Base-by-base conservation (phyloP, 164 flowering plant species). In the Litsea cubeba region DNA sequence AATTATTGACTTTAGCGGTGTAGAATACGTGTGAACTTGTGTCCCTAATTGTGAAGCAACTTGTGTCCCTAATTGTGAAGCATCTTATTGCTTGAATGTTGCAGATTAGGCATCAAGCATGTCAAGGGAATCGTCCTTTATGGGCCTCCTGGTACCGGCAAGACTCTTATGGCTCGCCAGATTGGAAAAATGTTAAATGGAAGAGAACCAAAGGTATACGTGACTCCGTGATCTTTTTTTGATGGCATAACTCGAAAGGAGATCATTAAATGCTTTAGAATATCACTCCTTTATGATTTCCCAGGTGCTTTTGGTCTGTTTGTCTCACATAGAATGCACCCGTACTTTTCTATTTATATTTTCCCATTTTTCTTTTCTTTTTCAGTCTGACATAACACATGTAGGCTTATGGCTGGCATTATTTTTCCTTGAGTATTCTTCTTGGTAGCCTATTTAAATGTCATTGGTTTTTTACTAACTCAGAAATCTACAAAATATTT, bases 111-210 rank as follows among this genome's bases (percentile, higher is more conserved):
- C 22, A 94, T 96, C 75, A 94, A 92, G 83, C 99, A 94, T 81
- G 99, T 94, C 5, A 96, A 96, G 72, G 97, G 99, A 51, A 95
- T 96, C 95, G 87, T 96, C 75, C 97, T 95, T 73, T 85, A 82
- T 90, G 99, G 99, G 50, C 98, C 99, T 77, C 98, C 99, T 84
- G 98, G 99, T 73, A 96, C 99, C 64, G 98, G 98, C 12, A 93
- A 95, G 81, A 92, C 98, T 62, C 88, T 93, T 46, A 94, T 95
- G 92, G 97, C 98, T 77, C 94, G 99, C 23, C 99, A 95, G 82
- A 94, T 93, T 72, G 99, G 98, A 28, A 92, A 95, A 82, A 86
- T 94, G 88, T 81, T 96, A 73, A 91, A 96, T 78, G 98, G 97
- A 46, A 89, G 73, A 79, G 99, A 96, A 66, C 99, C 99, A 62